Evolutionary conservation across 2,329 filamentous ascomycete genomes (phyloP), one percentile per base, ranked within the genome.

Genomic region (Stylonectria norvegica): DNA sequence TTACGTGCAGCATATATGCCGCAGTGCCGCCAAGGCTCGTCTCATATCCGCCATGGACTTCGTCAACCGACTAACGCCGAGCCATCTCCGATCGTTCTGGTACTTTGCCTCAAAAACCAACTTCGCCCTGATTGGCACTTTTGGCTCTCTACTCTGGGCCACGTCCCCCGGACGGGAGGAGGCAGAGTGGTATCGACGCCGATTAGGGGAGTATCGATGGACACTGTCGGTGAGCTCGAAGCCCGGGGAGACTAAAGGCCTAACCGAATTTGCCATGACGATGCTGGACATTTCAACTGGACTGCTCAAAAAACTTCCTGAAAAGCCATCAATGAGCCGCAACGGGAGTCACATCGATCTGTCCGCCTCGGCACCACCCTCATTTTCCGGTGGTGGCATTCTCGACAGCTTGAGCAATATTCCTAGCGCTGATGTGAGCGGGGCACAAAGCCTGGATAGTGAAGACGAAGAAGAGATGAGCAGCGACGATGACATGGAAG

Each of bases 21-120:
- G 91, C 38, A 90, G 85, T 42, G 91, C 91, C 4, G 91, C 91
- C 38, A 96, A 96, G 64, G 94, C 91, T 0, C 85, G 91, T 5
- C 76, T 97, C 22, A 95, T 96, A 59, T 94, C 87, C 16, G 89
- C 90, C 49, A 95, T 97, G 86, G 91, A 97, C 62, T 95, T 96
- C 65, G 89, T 95, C 55, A 96, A 96, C 66, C 84, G 91, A 1
- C 78, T 97, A 20, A 89, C 86, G 31, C 88, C 89, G 1, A 80
- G 83, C 23, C 90, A 97, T 56, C 75, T 96, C 20, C 81, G 85
- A n/a, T 79, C 88, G 0, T 96, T 96, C 67, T 97, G 91, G 91
- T 90, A 86, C 60, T 91, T 90, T 59, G 83, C 86, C 2, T 88
- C 85, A 28, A 87, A 89, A 57, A 86, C 86, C 25, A 95, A 95